Percentiles rank a stretch among this genome's conserved stretches.
Conservation (phyloP, 805 yeast genomes). For the Kodamaea nitidulidarum region DNA sequence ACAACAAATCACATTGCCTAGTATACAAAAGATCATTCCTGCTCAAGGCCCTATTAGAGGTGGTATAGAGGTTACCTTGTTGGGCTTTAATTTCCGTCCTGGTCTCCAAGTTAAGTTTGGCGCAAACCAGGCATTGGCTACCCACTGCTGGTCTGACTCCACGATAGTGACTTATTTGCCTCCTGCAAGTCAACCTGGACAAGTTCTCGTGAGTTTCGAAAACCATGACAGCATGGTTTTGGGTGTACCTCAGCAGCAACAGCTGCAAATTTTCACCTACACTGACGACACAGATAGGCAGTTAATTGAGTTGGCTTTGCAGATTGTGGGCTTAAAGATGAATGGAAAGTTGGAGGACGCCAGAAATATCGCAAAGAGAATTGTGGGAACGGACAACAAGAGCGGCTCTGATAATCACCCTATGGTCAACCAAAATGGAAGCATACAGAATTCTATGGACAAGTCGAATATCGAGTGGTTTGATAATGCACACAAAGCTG, state of each 20-base stretch:
- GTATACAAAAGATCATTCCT: constrained; percentile 85
- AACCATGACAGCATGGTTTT: constrained; percentile 37
- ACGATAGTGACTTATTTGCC: constrained; percentile 93
- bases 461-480: constrained; percentile 43
- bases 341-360: constrained; percentile 95
- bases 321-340: constrained; percentile 95
- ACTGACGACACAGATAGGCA: constrained; percentile 94
- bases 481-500: constrained; percentile 49
- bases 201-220: constrained; percentile 82
- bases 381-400: constrained; percentile 63
- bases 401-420: constrained; percentile 12
- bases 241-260: constrained; percentile 40
- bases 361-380: constrained; percentile 84
- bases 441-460: constrained; percentile 11
- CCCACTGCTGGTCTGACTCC: constrained; percentile 94
- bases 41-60: constrained; percentile 95
- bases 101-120: constrained; percentile 88
- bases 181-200: constrained; percentile 86
- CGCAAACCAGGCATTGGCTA: constrained; percentile 67
- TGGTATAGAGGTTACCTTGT: constrained; percentile 88
- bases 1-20: constrained; percentile 36
- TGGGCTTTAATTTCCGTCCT: constrained; percentile 82
- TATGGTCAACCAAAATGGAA: constrained; percentile 8
- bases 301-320: constrained; percentile 89
- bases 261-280: constrained; percentile 74